phyloP scores from a whole-genome alignment of 352 stramenopile species.

The Blastocystis sp. region DNA sequence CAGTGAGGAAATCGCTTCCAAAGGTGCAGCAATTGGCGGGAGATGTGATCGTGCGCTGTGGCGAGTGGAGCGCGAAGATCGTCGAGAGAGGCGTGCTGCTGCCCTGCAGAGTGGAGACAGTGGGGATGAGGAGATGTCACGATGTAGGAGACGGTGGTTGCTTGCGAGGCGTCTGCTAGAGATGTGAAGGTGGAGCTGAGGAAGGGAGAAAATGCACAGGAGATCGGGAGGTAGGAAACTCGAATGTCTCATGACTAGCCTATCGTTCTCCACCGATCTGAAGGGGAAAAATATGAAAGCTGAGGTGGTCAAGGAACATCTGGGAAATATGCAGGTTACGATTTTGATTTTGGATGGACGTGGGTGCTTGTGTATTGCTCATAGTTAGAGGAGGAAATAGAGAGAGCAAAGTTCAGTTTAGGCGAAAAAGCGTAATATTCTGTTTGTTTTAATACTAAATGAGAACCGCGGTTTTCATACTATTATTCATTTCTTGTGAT shows the following conservation, averaged over 20 bases:
- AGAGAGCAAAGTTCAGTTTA: neutral
- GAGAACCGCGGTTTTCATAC: neutral
- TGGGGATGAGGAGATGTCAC: neutral
- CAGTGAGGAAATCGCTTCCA: slow-evolving; percentile 3
- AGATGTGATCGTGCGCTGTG: neutral
- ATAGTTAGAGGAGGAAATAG: neutral
- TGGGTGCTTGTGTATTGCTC: neutral
- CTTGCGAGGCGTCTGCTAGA: neutral
- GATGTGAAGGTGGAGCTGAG: neutral
- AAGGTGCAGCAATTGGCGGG: neutral
- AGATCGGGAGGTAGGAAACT: neutral
- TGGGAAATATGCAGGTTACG: neutral
- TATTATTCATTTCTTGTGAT: slow-evolving; percentile 11
- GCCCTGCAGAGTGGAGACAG: neutral
- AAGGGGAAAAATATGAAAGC: neutral
- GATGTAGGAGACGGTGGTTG: neutral
- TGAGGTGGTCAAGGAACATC: neutral
- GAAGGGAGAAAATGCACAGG: neutral
- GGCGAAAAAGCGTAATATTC: neutral
- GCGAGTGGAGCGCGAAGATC: neutral
- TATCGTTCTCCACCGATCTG: neutral
- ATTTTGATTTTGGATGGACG: neutral
- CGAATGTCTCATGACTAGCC: neutral
- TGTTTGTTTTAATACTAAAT: neutral
- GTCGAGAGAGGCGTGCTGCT: neutral